A percentile compares a stretch with the other conserved stretches of the same genome.
Conservation (phyloP, 345 rosid genomes). For the Populus ilicifolia region DNA sequence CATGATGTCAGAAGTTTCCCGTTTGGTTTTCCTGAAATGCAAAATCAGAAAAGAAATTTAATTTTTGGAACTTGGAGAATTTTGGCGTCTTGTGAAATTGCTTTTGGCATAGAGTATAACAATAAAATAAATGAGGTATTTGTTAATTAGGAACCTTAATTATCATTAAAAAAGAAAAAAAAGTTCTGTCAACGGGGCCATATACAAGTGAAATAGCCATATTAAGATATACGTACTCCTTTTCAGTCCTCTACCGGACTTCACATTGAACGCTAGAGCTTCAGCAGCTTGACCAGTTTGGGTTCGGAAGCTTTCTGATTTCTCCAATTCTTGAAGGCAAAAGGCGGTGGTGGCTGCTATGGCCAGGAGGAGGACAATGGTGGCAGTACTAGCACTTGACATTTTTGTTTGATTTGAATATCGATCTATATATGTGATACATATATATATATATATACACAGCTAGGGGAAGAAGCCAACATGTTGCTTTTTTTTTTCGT, state of each 20-base stretch:
- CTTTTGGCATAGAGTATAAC: too few species aligned
- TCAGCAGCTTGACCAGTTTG: slow-evolving; percentile 30
- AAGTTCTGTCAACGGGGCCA: too few species aligned
- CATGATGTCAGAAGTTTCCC: slow-evolving; percentile 48
- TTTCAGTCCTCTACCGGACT: background rate
- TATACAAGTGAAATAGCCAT: background rate
- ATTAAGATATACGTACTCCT: slow-evolving; percentile 20
- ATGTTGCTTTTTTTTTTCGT: too few species aligned
- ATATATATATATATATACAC: too few species aligned
- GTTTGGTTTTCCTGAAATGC: background rate
- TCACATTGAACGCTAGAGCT: slow-evolving; percentile 42
- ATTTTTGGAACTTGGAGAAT: too few species aligned
- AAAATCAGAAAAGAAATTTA: too few species aligned
- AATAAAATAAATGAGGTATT: too few species aligned
- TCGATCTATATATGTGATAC: too few species aligned
- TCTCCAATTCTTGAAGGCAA: slow-evolving; percentile 23
- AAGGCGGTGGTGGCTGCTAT: slow-evolving; percentile 21
- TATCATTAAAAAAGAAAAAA: background rate
- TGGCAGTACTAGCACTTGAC: slow-evolving; percentile 14
- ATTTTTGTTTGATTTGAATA: slow-evolving; percentile 13
- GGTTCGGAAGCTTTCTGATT: slow-evolving; percentile 34
- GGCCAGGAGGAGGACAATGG: slow-evolving; percentile 25
- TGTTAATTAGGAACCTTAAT: background rate
- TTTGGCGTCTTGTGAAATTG: too few species aligned
- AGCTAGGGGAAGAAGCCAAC: too few species aligned